A percentile compares a stretch with the other conserved stretches of the same genome.
phyloP scores from a whole-genome alignment of 768 basidiomycete genomes.

The Galerina sulciceps region DNA sequence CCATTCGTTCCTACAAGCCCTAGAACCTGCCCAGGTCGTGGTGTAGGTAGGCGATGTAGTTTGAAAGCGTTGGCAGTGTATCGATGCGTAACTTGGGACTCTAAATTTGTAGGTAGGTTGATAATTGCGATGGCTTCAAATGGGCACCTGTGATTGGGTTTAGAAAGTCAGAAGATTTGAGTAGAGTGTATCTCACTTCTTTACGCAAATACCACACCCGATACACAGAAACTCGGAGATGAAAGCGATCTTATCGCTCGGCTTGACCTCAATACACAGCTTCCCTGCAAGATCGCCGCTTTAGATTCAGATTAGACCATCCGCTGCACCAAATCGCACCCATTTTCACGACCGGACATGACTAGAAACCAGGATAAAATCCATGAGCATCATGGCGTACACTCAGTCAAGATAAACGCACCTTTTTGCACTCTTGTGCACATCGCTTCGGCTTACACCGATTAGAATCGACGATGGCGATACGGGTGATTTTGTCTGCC shows the following conservation, averaged over 20 bases:
- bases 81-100: constrained; percentile 95
- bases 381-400: constrained; percentile 10
- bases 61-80: constrained; percentile 99
- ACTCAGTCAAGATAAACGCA: constrained; percentile 27
- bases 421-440: constrained; percentile 98
- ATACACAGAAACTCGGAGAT: constrained; percentile 99
- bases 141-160: constrained; percentile 71
- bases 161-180: background rate
- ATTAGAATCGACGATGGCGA: constrained; percentile 92
- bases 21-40: constrained; percentile 96
- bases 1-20: constrained; percentile 99
- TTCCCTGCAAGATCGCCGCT: constrained; percentile 61
- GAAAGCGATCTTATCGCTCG: constrained; percentile 96
- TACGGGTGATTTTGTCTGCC: constrained; percentile 95
- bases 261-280: constrained; percentile 97
- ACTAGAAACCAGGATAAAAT: constrained; percentile 27
- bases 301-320: constrained; percentile 4
- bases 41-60: constrained; percentile 95
- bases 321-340: constrained; percentile 45
- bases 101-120: constrained; percentile 96
- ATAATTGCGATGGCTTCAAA: constrained; percentile 99
- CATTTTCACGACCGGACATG: constrained; percentile 97
- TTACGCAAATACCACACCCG: constrained; percentile 99
- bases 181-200: constrained; percentile 71
- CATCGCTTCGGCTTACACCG: constrained; percentile 96